Conservation (phyloP, 2,329 filamentous ascomycete genomes). For the Westerdykella sp. region DNA sequence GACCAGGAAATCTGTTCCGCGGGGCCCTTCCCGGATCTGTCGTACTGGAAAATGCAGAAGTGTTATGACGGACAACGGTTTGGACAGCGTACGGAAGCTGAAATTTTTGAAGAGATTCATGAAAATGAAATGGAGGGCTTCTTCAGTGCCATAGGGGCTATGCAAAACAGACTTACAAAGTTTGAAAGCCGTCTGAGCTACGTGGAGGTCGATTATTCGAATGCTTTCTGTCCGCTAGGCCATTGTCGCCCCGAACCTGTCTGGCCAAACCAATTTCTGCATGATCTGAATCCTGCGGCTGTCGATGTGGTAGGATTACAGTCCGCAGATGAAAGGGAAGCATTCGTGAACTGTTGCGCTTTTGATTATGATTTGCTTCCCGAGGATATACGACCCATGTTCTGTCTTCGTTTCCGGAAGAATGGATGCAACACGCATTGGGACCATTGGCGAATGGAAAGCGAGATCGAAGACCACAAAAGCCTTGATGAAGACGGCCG, state of each 20-base stretch:
- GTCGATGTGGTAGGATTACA: too few relatives aligned
- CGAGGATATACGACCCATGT: neutral
- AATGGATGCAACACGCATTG: neutral
- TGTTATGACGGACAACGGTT: neutral
- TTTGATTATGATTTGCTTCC: neutral
- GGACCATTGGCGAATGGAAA: neutral
- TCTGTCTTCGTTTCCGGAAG: neutral
- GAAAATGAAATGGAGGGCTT: neutral
- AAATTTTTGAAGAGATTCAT: neutral
- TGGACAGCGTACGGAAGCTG: neutral
- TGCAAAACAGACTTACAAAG: neutral
- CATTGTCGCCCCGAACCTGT: neutral
- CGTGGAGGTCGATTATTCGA: conserved; percentile 9
- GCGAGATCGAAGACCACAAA: neutral
- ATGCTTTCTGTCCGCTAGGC: conserved; percentile 3
- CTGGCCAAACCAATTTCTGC: too few relatives aligned
- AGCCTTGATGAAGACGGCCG: too few relatives aligned
- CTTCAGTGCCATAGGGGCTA: neutral
- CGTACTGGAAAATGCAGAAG: too few relatives aligned
- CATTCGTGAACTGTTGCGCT: neutral
- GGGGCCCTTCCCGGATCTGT: neutral
- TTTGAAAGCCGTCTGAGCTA: conserved; percentile 2
- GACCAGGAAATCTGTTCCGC: neutral
- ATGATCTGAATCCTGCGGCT: too few relatives aligned
- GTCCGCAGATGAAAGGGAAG: too few relatives aligned